Base-by-base conservation (phyloP, 108 stramenopile species). In the Cyclotella distinguenda region DNA sequence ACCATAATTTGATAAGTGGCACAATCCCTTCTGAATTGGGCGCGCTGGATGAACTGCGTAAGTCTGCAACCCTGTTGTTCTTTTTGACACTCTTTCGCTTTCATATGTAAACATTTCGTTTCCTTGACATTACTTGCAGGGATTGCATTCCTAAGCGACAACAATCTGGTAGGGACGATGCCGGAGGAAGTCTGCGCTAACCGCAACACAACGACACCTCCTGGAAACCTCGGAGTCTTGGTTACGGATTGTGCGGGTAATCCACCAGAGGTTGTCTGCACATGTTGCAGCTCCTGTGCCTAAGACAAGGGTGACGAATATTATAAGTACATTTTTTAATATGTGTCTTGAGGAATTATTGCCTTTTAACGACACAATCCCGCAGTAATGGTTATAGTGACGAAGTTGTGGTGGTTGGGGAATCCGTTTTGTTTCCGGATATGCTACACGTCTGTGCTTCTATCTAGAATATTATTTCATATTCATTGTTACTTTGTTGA, bases 1-100 rank as follows among this genome's bases (percentile, higher is more conserved):
- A 87, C 49, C 72, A 81, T 40, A 92, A 92, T 50, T 10, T 32
- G 3, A 50, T 92, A 2, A 64, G 45, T 12, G 88, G 86, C 8
- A 74, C 60, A 8, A 61, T 92, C 42, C 91, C 91, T 4, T 60
- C 57, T 31, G 36, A 69, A 59, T 60, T 69, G 58, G 68, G 68
- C n/a, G 33, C 28, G 26, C 39, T 69, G 48, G 38, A 36, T 18
- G 36, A 56, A 59, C 39, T 69, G 39, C 59, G 68, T 69, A 51
- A 59, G 68, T 51, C 5, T n/a, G n/a, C 27, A 1, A 3, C 22
- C 28, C 6, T 30, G 43, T 4, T 60, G 16, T 35, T 23, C 21
- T 11, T 57, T 39, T 3, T 21, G 2, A 21, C 19, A 22, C 21
- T 4, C 4, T 11, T 39, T 57, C 22, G 9, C 6, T 27, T 16